Conservation (phyloP, 2,329 filamentous ascomycete genomes). For the Botrytis medusae region DNA sequence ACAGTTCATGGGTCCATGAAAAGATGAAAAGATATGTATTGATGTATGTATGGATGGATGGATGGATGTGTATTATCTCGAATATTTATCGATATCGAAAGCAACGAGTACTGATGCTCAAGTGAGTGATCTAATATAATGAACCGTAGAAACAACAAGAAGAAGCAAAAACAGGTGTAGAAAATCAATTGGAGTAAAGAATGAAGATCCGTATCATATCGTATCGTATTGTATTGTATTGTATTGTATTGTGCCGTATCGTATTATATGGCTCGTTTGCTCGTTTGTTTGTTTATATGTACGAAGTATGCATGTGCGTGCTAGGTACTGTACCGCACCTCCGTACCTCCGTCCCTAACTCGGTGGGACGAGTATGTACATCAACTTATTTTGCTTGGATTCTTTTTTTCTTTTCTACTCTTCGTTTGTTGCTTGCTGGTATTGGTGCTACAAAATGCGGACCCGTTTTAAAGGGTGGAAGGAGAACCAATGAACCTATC, state of each 20-base stretch:
- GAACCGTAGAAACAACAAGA: neutral
- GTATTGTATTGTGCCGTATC: too few relatives aligned
- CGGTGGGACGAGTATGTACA: too few relatives aligned
- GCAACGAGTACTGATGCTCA: neutral
- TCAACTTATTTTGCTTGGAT: too few relatives aligned
- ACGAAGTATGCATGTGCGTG: neutral
- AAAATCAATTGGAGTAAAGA: slow-evolving; percentile 9
- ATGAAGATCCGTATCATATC: neutral
- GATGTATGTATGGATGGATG: too few relatives aligned
- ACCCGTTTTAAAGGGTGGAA: neutral
- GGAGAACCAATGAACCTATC: neutral
- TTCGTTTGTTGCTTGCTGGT: neutral
- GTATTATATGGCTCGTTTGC: too few relatives aligned
- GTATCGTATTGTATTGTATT: slow-evolving; percentile 1
- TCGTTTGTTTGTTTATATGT: neutral
- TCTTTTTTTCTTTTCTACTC: neutral
- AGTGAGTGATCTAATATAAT: neutral
- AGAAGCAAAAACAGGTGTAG: slow-evolving; percentile 6
- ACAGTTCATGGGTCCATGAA: neutral
- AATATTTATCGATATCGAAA: neutral
- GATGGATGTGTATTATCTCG: neutral
- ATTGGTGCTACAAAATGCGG: neutral
- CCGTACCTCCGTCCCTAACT: neutral
- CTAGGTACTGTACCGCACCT: neutral
- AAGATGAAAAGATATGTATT: neutral